A percentile compares a stretch with the other conserved stretches of the same genome.
Conservation (phyloP, 2,329 filamentous ascomycete genomes). For the Colletotrichum karsti region DNA sequence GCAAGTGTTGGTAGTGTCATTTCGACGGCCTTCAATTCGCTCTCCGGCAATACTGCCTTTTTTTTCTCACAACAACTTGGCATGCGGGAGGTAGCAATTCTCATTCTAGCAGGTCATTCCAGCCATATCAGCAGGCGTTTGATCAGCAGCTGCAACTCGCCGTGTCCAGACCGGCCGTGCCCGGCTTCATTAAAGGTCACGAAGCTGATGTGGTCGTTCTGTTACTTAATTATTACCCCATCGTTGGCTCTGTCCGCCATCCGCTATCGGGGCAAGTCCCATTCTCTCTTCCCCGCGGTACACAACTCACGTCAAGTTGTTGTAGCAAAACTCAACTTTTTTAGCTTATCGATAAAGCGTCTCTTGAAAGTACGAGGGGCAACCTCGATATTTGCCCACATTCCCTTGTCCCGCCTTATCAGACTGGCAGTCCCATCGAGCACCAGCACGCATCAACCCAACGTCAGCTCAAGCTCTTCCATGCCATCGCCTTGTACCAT, state of each 20-base stretch:
- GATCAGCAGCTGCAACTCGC: neutral
- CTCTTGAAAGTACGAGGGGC: neutral
- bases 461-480: constrained; percentile 13
- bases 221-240: constrained; percentile 33
- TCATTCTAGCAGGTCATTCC: neutral
- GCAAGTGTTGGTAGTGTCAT: constrained; percentile 3
- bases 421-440: neutral
- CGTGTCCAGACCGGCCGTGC: constrained; percentile 19
- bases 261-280: constrained; percentile 32
- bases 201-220: constrained; percentile 12
- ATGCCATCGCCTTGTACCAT: constrained; percentile 4
- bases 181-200: constrained; percentile 16
- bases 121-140: neutral
- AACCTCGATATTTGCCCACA: constrained; percentile 9
- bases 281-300: constrained; percentile 30
- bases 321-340: neutral
- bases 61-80: neutral
- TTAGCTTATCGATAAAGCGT: constrained; percentile 13
- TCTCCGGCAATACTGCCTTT: neutral
- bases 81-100: neutral
- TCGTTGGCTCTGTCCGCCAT: constrained; percentile 22
- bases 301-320: neutral
- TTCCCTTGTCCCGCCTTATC: constrained; percentile 23
- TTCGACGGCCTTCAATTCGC: neutral
- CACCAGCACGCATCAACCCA: constrained; percentile 8